Evolutionary conservation across 352 stramenopile species (phyloP), one percentile per base, ranked within the genome.

Genomic region (Phytophthora quininea): DNA sequence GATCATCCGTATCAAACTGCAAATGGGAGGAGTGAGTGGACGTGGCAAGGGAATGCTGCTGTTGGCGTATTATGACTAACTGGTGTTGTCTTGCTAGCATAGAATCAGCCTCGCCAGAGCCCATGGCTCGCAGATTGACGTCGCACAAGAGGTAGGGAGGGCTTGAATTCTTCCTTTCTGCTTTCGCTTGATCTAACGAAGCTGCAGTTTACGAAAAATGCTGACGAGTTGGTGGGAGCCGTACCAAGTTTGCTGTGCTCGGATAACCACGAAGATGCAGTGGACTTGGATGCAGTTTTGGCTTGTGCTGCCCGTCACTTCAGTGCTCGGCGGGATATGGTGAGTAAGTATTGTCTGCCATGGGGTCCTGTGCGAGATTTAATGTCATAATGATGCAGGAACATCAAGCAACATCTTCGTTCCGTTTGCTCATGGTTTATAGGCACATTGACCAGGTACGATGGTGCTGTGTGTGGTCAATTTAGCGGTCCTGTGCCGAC

Each of bases 1-100:
- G 62, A 64, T 86, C 33, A 52, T 77, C 24, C 65, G 63, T 47
- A 80, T 88, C 43, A 88, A 88, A 47, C 65, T 82, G 40, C 75
- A 85, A 64, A 88, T 88, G 77, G 67, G 67, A 43, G 10, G 30
- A 67, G 79, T 88, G 51, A 57, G 51, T 68, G 8, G 3, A 12
- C 24, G 45, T 54, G 10, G 29, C 40, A n/a, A 15, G 38, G 35
- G 27, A 59, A 15, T 71, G 48, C 54, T 8, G 12, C 12, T 7
- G 33, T 63, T 45, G 24, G 19, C 54, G 4, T 69, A 31, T 50
- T 24, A 24, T 24, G 19, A 24, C 19, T 24, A 24, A 24, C 19
- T 24, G 19, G 19, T 24, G 19, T 24, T 24, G 19, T 24, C 19
- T 24, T 24, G 19, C 19, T 24, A 86, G 77, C 80, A 89, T 40